Percentiles rank a stretch among this genome's conserved stretches.
Conservation (phyloP, 2,329 filamentous ascomycete species). For the Hymenoscyphus fructigenus region DNA sequence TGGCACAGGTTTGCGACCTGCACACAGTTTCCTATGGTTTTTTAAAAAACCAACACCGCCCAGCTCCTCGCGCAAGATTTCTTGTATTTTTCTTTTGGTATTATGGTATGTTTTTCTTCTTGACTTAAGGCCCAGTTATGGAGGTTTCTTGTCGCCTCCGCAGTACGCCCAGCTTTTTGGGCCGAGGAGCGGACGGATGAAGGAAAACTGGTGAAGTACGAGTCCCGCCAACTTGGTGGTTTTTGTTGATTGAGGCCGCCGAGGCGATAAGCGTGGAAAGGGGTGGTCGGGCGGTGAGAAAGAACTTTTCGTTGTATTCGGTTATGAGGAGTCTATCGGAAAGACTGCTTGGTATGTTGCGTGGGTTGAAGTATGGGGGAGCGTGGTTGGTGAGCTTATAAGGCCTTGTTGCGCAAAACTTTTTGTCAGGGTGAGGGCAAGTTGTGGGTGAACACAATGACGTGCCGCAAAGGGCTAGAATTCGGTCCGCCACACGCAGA, state of each 20-base stretch:
- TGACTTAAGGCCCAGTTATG: constrained; percentile 67
- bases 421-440: neutral
- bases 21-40: constrained; percentile 30
- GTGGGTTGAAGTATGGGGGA: neutral
- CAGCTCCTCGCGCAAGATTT: constrained; percentile 22
- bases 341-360: constrained; percentile 7
- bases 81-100: constrained; percentile 12
- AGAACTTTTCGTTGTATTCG: constrained; percentile 5
- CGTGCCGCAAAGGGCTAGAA: constrained; percentile 6
- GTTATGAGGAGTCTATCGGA: neutral
- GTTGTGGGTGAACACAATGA: constrained; percentile 11
- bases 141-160: constrained; percentile 96
- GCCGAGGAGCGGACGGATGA: constrained; percentile 86
- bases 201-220: constrained; percentile 68
- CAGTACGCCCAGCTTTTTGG: constrained; percentile 91
- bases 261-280: constrained; percentile 28
- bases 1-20: constrained; percentile 39
- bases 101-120: constrained; percentile 15
- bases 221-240: constrained; percentile 94
- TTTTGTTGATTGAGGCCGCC: constrained; percentile 34
- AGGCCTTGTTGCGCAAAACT: constrained; percentile 3
- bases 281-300: constrained; percentile 2
- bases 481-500: constrained; percentile 10
- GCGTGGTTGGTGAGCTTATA: constrained; percentile 7
- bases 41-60: constrained; percentile 19